Base-by-base conservation (phyloP, 768 basidiomycete genomes). In the Boletellus emodensis region DNA sequence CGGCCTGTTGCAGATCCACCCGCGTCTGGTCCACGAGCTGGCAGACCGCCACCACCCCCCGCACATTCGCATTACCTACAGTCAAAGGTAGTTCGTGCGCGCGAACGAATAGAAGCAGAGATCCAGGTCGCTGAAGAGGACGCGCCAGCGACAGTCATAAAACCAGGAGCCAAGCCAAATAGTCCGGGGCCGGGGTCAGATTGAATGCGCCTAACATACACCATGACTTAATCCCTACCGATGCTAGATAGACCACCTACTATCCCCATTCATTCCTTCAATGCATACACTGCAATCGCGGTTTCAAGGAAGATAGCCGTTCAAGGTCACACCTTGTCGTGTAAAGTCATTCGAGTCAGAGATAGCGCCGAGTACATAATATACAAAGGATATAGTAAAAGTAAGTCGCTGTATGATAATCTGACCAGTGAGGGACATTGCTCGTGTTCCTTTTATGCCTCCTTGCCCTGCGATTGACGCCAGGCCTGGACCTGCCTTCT, bases 81-180 rank as follows among this genome's bases (percentile, higher is more conserved):
- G 66, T 94, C 92, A 30, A 99, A 99, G 72, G 91, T 99, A n/a
- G 82, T 91, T 40, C 83, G 96, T 37, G 95, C 96, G 17, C 80
- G 84, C 48, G 94, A 97, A 72, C 83, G 96, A 71, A 84, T 98
- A 79, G 89, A 96, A 66, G 94, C 94, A 0, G 95, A 99, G 75
- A 51, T 66, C 60, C 68, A 67, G 53, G 52, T 66, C 32, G 56
- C 56, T 42, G 57, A 57, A 17, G 65, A 70, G 49, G 61, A 65
- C 15, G 55, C 6, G 5, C 41, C 48, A n/a, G 37, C 10, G 30
- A 52, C 4, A 11, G 37, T 53, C 44, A 44, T 55, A 43, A 65
- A 61, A 54, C 52, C 63, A 9, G 59, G 46, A 30, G 35, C 57
- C 15, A 55, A 61, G 35, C 40, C 56, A 41, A 59, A 46, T 38